Conservation (phyloP, 768 basidiomycete species). For the Boletus rubropictus region DNA sequence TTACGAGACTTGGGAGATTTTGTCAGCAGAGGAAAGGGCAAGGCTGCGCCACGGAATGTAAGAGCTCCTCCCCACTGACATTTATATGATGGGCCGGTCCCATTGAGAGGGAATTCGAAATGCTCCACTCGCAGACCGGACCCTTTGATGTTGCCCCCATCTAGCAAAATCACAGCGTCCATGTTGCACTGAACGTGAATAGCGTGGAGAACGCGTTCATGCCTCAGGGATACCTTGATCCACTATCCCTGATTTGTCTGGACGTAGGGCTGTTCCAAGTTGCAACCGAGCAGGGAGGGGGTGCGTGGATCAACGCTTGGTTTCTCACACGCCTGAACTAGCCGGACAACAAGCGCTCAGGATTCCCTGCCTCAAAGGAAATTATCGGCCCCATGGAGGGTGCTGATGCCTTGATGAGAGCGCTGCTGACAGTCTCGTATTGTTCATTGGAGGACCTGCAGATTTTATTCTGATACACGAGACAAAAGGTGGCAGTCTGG, state of each 20-base stretch:
- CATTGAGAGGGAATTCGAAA: slow-evolving; percentile 16
- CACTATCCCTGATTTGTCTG: slow-evolving; percentile 51
- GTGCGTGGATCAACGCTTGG: slow-evolving; percentile 34
- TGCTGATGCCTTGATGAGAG: background rate
- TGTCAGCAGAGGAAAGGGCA: slow-evolving; percentile 43
- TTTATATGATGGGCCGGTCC: slow-evolving; percentile 61
- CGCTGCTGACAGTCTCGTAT: slow-evolving; percentile 26
- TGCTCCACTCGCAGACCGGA: slow-evolving; percentile 42
- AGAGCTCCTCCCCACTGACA: slow-evolving; percentile 48
- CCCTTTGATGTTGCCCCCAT: slow-evolving; percentile 49
- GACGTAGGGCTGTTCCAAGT: slow-evolving; percentile 57
- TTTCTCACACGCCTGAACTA: background rate
- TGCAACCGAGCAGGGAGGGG: slow-evolving; percentile 42
- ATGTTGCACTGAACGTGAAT: slow-evolving; percentile 55
- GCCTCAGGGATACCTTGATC: slow-evolving; percentile 61
- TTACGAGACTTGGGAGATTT: slow-evolving; percentile 50
- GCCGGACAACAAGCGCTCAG: slow-evolving; percentile 37
- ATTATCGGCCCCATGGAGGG: slow-evolving; percentile 37
- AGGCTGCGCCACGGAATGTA: slow-evolving; percentile 33
- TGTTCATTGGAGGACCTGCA: slow-evolving; percentile 40
- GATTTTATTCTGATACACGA: slow-evolving; percentile 58
- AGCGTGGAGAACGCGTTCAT: slow-evolving; percentile 66
- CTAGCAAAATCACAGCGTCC: slow-evolving; percentile 39
- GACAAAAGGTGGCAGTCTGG: slow-evolving; percentile 39
- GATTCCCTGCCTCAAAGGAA: slow-evolving; percentile 47